Conservation (phyloP, 2,329 filamentous ascomycete species). For the Claviceps africana region DNA sequence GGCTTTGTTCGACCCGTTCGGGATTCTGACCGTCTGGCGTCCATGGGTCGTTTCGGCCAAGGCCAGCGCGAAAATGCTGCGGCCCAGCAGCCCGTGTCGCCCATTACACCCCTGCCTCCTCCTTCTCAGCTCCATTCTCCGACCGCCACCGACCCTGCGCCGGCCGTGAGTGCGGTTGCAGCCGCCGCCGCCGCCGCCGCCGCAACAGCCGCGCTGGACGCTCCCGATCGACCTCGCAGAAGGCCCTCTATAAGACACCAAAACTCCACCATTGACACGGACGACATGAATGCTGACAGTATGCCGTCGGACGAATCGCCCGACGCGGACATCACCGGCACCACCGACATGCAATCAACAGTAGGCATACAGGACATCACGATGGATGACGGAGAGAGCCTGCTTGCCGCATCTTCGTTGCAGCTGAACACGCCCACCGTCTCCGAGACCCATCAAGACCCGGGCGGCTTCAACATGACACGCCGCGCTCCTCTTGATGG, state of each 20-base stretch:
- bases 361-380: conserved; percentile 74
- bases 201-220: conserved; percentile 34
- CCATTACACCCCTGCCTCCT: conserved; percentile 67
- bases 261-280: conserved; percentile 74
- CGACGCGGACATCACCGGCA: conserved; percentile 65
- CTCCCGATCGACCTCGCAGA: conserved; percentile 44
- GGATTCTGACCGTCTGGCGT: conserved; percentile 69
- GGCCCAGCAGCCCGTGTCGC: conserved; percentile 89
- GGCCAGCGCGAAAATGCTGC: conserved; percentile 42
- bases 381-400: conserved; percentile 66
- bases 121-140: conserved; percentile 44
- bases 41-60: conserved; percentile 59
- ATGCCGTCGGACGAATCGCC: conserved; percentile 64
- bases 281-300: conserved; percentile 77
- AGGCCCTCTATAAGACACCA: conserved; percentile 83
- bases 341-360: conserved; percentile 63
- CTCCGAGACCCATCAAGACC: conserved; percentile 65
- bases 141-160: conserved; percentile 34
- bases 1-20: conserved; percentile 69
- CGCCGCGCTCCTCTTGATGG: conserved; percentile 75
- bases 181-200: conserved; percentile 21
- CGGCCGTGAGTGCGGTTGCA: conserved; percentile 30
- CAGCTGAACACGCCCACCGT: conserved; percentile 64
- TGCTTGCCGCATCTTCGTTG: conserved; percentile 62
- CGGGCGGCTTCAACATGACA: conserved; percentile 86